Conservation (phyloP, 257 asterid genomes). For the Plectranthus barbatus region DNA sequence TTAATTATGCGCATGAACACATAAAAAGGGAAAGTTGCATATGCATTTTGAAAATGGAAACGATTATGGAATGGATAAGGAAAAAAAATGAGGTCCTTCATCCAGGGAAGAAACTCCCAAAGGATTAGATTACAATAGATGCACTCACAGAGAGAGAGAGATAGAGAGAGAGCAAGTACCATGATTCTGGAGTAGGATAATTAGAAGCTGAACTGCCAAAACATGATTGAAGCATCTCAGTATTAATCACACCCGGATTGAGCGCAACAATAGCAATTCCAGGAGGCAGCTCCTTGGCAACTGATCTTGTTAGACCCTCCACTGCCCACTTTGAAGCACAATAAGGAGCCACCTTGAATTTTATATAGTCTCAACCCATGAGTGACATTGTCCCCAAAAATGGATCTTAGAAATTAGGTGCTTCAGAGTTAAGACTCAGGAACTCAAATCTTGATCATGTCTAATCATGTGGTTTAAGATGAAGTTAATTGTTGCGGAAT, state of each 20-base stretch:
- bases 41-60: background rate
- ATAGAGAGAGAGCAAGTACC: too few species aligned
- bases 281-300: slow-evolving; percentile 84
- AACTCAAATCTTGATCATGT: background rate
- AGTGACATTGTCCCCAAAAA: slow-evolving; percentile 2
- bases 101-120: background rate
- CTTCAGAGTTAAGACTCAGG: background rate
- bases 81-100: background rate
- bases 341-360: slow-evolving; percentile 84
- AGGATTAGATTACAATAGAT: background rate
- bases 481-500: background rate
- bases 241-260: slow-evolving; percentile 87
- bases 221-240: slow-evolving; percentile 93
- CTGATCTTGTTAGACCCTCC: slow-evolving; percentile 82
- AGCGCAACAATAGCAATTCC: slow-evolving; percentile 82
- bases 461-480: background rate
- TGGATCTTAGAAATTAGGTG: background rate
- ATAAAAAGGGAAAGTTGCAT: background rate
- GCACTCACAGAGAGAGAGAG: slow-evolving; percentile 9
- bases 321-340: slow-evolving; percentile 99
- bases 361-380: slow-evolving; percentile 14
- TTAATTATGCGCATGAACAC: too few species aligned
- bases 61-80: background rate
- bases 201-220: slow-evolving; percentile 76
- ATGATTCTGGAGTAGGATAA: slow-evolving; percentile 81